Percentiles rank a stretch among this genome's conserved stretches.
These are phyloP conservation scores for Geranium incanum DNA, from an alignment of 441 rosid genomes.

Conservation along the genomic window DNA sequence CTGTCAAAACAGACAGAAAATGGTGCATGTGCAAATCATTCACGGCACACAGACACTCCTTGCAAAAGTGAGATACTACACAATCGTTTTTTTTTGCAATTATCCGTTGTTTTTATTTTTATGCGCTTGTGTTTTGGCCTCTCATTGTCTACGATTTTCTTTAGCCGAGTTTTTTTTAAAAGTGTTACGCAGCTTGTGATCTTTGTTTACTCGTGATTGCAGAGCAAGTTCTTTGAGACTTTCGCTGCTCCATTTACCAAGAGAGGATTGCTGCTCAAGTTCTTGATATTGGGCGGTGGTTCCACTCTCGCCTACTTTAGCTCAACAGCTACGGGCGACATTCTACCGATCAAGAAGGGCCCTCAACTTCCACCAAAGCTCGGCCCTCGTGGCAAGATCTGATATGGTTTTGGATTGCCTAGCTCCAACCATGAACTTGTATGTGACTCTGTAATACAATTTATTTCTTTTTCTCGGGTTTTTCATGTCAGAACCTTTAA, in stretches of 20 bases:
- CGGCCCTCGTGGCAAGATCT: constrained; percentile 85
- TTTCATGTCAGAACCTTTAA: background rate
- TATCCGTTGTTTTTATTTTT: too few relatives aligned
- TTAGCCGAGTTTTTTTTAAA: background rate
- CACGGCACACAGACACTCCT: too few relatives aligned
- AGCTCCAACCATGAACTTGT: background rate
- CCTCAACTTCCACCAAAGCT: constrained; percentile 83
- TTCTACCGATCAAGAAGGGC: constrained; percentile 82
- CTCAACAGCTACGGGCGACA: constrained; percentile 57
- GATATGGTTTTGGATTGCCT: constrained; percentile 19
- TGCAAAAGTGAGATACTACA: too few relatives aligned
- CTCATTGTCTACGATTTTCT: too few relatives aligned
- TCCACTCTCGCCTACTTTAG: constrained; percentile 63
- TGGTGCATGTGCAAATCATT: too few relatives aligned
- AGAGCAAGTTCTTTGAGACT: constrained; percentile 99
- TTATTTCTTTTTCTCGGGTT: constrained; percentile 19
- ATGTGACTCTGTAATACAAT: constrained; percentile 10
- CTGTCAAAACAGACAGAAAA: too few relatives aligned
- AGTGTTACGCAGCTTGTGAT: background rate
- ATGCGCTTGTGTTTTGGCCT: background rate
- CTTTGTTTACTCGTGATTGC: constrained; percentile 17
- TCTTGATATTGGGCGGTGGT: constrained; percentile 83
- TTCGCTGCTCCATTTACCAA: constrained; percentile 88
- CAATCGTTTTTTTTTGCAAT: too few relatives aligned
- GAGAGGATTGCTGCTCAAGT: constrained; percentile 90